Percentiles rank a stretch among this genome's conserved stretches.
Evolutionary conservation across 805 yeast genomes (phyloP).

Genomic region (Pichia pseudocactophila): DNA sequence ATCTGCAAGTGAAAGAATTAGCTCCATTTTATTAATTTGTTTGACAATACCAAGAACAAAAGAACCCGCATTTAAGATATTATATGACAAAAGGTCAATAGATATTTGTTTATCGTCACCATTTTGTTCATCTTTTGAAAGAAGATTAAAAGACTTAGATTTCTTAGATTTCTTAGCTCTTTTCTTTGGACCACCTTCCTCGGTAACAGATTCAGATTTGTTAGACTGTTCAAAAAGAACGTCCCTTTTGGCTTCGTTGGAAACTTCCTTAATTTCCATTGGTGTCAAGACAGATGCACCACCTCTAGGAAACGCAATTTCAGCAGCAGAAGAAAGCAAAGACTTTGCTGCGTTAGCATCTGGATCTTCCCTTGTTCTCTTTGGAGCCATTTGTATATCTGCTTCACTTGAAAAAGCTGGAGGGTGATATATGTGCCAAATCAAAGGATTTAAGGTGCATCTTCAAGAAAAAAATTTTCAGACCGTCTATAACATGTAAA

Average conservation of each 20-base stretch:
- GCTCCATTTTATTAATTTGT: slow-evolving; percentile 49
- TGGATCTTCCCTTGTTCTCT: slow-evolving; percentile 42
- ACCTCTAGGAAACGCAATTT: slow-evolving; percentile 86
- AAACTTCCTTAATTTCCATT: slow-evolving; percentile 82
- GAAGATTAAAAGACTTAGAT: slow-evolving; percentile 13
- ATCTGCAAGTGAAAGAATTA: slow-evolving; percentile 70
- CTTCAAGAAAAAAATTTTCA: neutral
- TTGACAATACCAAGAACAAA: slow-evolving; percentile 68
- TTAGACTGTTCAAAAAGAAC: slow-evolving; percentile 51
- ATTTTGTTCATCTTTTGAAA: slow-evolving; percentile 19
- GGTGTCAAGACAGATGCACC: slow-evolving; percentile 83
- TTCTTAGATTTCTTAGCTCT: slow-evolving; percentile 25
- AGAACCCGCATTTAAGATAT: slow-evolving; percentile 61
- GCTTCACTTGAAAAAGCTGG: neutral
- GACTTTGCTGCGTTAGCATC: slow-evolving; percentile 25
- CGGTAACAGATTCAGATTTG: slow-evolving; percentile 18
- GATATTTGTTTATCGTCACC: slow-evolving; percentile 27
- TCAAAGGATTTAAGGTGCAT: neutral
- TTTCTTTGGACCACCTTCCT: slow-evolving; percentile 17
- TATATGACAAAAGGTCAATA: slow-evolving; percentile 55
- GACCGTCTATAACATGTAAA: too few species aligned
- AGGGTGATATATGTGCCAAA: neutral
- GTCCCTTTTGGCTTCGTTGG: slow-evolving; percentile 87
- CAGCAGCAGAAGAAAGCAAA: slow-evolving; percentile 27
- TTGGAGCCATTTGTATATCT: slow-evolving; percentile 20